phyloP scores from a whole-genome alignment of 768 basidiomycete species.

The Russula compacta region DNA sequence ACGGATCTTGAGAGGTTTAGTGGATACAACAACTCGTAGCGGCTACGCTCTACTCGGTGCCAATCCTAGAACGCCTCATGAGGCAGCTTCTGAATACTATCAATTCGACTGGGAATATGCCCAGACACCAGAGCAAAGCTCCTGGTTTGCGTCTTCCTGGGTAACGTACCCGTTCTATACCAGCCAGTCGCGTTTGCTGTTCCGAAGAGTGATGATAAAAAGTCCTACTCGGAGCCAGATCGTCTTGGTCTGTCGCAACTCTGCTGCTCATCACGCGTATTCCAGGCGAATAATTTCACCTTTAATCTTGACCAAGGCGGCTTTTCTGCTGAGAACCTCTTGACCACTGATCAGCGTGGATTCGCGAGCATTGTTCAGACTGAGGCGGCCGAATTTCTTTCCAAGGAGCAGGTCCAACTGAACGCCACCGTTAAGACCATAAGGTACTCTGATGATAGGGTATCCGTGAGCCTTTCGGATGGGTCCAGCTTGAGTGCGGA shows the following conservation, averaged over 20 bases:
- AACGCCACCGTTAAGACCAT: conserved; percentile 44
- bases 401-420: conserved; percentile 37
- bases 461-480: conserved; percentile 38
- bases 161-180: conserved; percentile 29
- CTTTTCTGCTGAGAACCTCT: conserved; percentile 44
- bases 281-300: conserved; percentile 56
- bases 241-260: conserved; percentile 30
- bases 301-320: conserved; percentile 43
- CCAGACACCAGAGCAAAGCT: conserved; percentile 54
- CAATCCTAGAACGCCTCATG: conserved; percentile 37
- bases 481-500: conserved; percentile 40
- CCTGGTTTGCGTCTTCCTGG: conserved; percentile 57
- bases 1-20: conserved; percentile 36
- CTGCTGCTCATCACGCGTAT: conserved; percentile 23
- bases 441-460: conserved; percentile 36
- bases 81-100: conserved; percentile 48
- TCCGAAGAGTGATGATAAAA: conserved; percentile 21
- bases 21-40: conserved; percentile 45
- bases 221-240: conserved; percentile 31
- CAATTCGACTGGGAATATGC: conserved; percentile 41
- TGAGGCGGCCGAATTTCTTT: conserved; percentile 49
- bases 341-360: conserved; percentile 54
- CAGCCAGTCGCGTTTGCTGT: conserved; percentile 22
- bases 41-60: conserved; percentile 46
- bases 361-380: conserved; percentile 47